Evolutionary conservation across 2,329 filamentous ascomycete species (phyloP).

Genomic region (Ascochyta viciae-villosae): DNA sequence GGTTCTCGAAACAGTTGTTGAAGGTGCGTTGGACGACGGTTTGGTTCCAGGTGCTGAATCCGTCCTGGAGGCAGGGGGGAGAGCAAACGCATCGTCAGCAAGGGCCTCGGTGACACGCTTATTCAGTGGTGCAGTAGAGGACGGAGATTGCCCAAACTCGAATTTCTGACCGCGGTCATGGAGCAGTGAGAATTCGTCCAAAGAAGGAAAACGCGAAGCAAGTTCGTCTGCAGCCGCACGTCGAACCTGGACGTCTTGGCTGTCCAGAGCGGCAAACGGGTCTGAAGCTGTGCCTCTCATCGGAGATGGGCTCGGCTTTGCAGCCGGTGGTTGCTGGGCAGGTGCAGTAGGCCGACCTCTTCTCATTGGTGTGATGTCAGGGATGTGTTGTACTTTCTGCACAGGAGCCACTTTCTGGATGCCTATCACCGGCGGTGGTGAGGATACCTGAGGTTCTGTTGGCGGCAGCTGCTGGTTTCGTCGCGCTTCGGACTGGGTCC

Average conservation of each 20-base stretch:
- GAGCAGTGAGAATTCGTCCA: constrained; percentile 91
- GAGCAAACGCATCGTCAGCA: constrained; percentile 82
- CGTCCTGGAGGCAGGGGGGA: constrained; percentile 45
- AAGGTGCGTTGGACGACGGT: constrained; percentile 39
- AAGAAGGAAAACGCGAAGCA: constrained; percentile 82
- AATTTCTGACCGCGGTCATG: constrained; percentile 86
- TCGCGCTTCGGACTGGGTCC: constrained; percentile 70
- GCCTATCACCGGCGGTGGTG: constrained; percentile 70
- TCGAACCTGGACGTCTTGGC: constrained; percentile 59
- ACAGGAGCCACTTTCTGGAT: constrained; percentile 80
- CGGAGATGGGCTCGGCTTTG: constrained; percentile 71
- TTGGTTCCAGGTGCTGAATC: constrained; percentile 39
- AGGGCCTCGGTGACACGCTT: constrained; percentile 76
- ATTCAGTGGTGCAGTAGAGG: constrained; percentile 59
- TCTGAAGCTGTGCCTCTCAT: constrained; percentile 74
- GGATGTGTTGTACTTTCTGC: constrained; percentile 74
- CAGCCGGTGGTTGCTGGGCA: constrained; percentile 49
- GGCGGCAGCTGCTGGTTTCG: constrained; percentile 66
- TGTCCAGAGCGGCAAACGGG: constrained; percentile 89
- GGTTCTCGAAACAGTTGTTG: constrained; percentile 40
- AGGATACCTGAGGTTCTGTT: constrained; percentile 59
- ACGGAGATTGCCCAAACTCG: constrained; percentile 67
- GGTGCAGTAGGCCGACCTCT: constrained; percentile 75
- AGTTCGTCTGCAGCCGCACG: constrained; percentile 75
- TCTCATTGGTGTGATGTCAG: constrained; percentile 93